Percentiles rank a stretch among this genome's conserved stretches.
These are phyloP conservation scores for Haberlea rhodopensis DNA, from an alignment of 257 asterid species.

Conservation along the genomic window DNA sequence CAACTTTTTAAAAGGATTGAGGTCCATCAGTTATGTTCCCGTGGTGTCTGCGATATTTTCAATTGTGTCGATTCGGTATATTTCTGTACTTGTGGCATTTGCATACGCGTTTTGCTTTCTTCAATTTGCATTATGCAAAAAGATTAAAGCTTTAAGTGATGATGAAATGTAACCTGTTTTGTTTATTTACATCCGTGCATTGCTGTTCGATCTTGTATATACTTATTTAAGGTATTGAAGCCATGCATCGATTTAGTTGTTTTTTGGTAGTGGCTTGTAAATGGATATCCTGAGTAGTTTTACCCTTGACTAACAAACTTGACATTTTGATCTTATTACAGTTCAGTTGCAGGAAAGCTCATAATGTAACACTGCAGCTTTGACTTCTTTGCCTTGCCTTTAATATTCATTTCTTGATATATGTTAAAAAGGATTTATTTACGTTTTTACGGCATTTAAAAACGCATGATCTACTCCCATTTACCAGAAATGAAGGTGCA, in stretches of 20 bases:
- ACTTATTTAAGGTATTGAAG: slow-evolving; percentile 5
- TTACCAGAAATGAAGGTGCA: not conserved
- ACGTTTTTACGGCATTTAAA: slow-evolving; percentile 15
- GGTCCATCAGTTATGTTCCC: slow-evolving; percentile 30
- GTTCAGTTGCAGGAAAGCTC: slow-evolving; percentile 49
- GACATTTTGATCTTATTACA: slow-evolving; percentile 33
- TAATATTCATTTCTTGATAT: slow-evolving; percentile 5
- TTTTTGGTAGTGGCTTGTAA: slow-evolving; percentile 17
- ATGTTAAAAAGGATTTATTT: not conserved
- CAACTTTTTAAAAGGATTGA: slow-evolving; percentile 43
- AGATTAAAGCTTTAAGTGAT: slow-evolving; percentile 17
- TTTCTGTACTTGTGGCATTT: slow-evolving; percentile 25
- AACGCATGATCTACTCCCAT: slow-evolving; percentile 9
- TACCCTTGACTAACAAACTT: slow-evolving; percentile 33
- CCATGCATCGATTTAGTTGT: slow-evolving; percentile 11
- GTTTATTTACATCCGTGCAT: slow-evolving; percentile 7
- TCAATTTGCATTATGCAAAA: slow-evolving; percentile 20
- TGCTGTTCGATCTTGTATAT: slow-evolving; percentile 7
- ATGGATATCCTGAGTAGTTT: slow-evolving; percentile 12
- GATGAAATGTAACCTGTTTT: slow-evolving; percentile 1
- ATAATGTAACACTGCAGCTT: slow-evolving; percentile 34
- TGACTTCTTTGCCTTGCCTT: slow-evolving; percentile 19
- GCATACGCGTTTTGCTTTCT: slow-evolving; percentile 19
- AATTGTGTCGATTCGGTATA: slow-evolving; percentile 27
- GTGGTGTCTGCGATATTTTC: slow-evolving; percentile 31